A percentile compares a stretch with the other conserved stretches of the same genome.
phyloP scores from a whole-genome alignment of 2,329 filamentous ascomycete genomes.

The Beauveria brongniartii region DNA sequence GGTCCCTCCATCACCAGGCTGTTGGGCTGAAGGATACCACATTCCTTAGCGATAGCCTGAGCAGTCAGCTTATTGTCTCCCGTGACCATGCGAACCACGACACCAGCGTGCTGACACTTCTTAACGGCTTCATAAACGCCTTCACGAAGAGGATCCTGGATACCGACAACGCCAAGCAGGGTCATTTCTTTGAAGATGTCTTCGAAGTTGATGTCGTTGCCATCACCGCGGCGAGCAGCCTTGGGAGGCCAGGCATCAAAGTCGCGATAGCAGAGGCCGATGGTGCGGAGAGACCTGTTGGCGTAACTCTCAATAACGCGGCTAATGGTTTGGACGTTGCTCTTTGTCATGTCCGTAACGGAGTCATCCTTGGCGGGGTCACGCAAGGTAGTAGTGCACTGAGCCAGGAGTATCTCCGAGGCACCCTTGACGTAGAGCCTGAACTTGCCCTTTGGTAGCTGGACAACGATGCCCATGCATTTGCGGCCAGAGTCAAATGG shows the following conservation, averaged over 20 bases:
- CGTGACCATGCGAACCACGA: slow-evolving; percentile 78
- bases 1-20: slow-evolving; percentile 72
- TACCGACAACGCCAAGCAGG: slow-evolving; percentile 65
- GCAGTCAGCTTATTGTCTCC: slow-evolving; percentile 76
- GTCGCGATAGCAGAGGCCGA: slow-evolving; percentile 75
- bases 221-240: slow-evolving; percentile 45
- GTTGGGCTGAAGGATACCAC: slow-evolving; percentile 61
- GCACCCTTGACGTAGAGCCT: slow-evolving; percentile 57
- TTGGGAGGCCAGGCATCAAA: slow-evolving; percentile 78
- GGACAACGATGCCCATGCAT: slow-evolving; percentile 56
- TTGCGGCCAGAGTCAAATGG: slow-evolving; percentile 71
- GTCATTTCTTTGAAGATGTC: slow-evolving; percentile 60
- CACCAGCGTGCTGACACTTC: slow-evolving; percentile 66
- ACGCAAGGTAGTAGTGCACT: slow-evolving; percentile 44
- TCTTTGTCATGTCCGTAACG: slow-evolving; percentile 36
- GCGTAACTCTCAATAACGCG: slow-evolving; percentile 71
- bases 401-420: slow-evolving; percentile 53
- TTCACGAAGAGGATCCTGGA: slow-evolving; percentile 70
- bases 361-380: slow-evolving; percentile 40
- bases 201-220: slow-evolving; percentile 56
- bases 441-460: slow-evolving; percentile 41
- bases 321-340: slow-evolving; percentile 50
- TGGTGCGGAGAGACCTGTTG: slow-evolving; percentile 71
- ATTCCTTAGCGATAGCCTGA: slow-evolving; percentile 69
- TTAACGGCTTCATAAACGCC: slow-evolving; percentile 68